Base-by-base conservation (phyloP, 352 stramenopile species). In the Phytophthora citricola region DNA sequence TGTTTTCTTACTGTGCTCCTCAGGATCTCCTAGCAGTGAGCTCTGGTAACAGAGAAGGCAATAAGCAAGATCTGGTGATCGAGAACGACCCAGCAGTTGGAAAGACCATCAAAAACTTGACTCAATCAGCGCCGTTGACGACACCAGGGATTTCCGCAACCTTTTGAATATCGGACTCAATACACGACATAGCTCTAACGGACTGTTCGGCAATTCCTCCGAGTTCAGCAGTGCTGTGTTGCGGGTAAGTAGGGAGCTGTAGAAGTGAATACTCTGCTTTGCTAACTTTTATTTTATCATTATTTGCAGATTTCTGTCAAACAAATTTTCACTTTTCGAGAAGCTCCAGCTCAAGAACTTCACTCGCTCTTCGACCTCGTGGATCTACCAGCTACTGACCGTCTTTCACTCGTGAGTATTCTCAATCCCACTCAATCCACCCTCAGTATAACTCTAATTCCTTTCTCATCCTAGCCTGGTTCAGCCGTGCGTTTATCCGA, bases 201-300 rank as follows among this genome's bases (percentile, higher is more conserved):
- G 75, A 7, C 27, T 81, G 2, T 86, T 79, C 50, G 81, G 81
- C 24, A 73, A 77, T 43, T 70, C 73, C 0, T 61, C 45, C 10
- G 77, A 89, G 14, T 90, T 89, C 57, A 83, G 61, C 49, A 77
- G 70, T 27, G 74, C 71, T 8, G 60, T 89, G 2, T 36, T 91
- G n/a, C 66, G 70, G 41, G 83, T 90, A 53, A 11, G 43, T 41
- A 7, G n/a, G 1, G 15, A 51, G 1, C 0, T 22, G 26, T 31
- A 11, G 22, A 43, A 26, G 24, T 40, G 14, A 46, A 31, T 10
- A 11, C 11, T n/a, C 5, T 17, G 24, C 20, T 34, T 29, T 31
- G 7, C 45, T 58, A 15, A 52, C 31, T 20, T 46, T 46, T 34
- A 11, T 31, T 7, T 31, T 31, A 15, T 36, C 47, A 11, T n/a